Evolutionary conservation across 768 basidiomycete genomes (phyloP), one percentile per base, ranked within the genome.

Genomic region (Russula sp.): DNA sequence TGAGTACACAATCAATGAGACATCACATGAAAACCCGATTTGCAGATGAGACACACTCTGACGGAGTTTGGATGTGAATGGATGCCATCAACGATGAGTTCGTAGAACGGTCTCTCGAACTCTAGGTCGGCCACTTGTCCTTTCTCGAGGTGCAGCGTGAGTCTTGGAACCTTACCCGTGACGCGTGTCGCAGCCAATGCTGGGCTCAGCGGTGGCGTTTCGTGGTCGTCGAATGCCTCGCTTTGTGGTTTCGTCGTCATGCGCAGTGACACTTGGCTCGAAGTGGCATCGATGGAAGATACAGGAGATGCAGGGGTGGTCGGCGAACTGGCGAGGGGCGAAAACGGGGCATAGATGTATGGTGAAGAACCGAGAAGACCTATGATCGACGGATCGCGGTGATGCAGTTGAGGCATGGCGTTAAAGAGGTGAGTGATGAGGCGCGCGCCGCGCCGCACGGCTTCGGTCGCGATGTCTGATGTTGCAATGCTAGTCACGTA

Each of bases 381-480:
- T 59, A 95, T 92, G 69, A 95, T 91, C 11, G 90, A 90, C 11
- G 93, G 93, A 71, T 94, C 92, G 38, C 93, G 82, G 70, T 96
- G 93, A 71, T 95, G 88, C 42, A 91, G 73, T 68, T 88, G 89
- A 14, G 89, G 89, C 92, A 93, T 93, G 7, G 92, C 90, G 66
- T 96, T 96, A 83, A 93, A 94, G 29, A 95, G 77, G 73, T 95
- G 93, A 0, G 93, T 95, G 66, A 95, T 90, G 60, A 93, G 82
- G n/a, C 84, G 79, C 7, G 91, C 89, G 20, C 93, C 93, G 59
- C 79, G 77, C 18, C 78, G 73, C 5, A 94, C 79, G 3, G 90
- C 90, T 8, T 80, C 73, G 20, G 84, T 85, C 7, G 93, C 90
- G 62, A 85, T 74, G 32, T 85, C 82, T 1, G 90, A 87, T 16